A percentile compares a stretch with the other conserved stretches of the same genome.
These are phyloP conservation scores for Westerdykella aurantiaca DNA, from an alignment of 2,329 filamentous ascomycete species.

Conservation along the genomic window DNA sequence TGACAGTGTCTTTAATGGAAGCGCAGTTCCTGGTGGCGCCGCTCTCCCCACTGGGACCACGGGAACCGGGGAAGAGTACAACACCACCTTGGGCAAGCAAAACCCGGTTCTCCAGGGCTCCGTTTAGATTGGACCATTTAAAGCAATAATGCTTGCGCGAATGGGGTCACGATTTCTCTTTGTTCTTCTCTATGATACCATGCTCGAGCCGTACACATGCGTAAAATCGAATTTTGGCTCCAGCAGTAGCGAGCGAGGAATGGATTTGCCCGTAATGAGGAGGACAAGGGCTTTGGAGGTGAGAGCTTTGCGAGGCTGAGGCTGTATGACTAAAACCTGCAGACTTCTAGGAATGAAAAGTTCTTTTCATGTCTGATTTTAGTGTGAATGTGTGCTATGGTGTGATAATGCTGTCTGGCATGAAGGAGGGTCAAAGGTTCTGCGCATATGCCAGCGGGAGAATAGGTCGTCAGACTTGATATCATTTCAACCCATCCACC, in stretches of 20 bases:
- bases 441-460: too few species aligned
- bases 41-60: constrained; percentile 5
- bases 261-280: background rate
- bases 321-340: background rate
- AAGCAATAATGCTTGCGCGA: too few species aligned
- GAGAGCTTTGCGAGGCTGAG: background rate
- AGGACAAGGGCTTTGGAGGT: background rate
- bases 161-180: background rate
- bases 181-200: background rate
- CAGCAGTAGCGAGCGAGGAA: background rate
- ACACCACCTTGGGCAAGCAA: constrained; percentile 39
- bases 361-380: background rate
- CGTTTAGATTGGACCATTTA: constrained; percentile 11
- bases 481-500: too few species aligned
- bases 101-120: constrained; percentile 42
- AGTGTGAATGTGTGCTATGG: background rate
- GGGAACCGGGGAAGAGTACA: constrained; percentile 10
- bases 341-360: background rate
- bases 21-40: constrained; percentile 6
- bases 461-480: too few species aligned
- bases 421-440: too few species aligned
- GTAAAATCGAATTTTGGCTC: background rate
- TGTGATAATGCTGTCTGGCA: background rate
- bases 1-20: constrained; percentile 37
- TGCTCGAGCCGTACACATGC: background rate